Base-by-base conservation (phyloP, 108 stramenopile genomes). In the Seminavis robusta region DNA sequence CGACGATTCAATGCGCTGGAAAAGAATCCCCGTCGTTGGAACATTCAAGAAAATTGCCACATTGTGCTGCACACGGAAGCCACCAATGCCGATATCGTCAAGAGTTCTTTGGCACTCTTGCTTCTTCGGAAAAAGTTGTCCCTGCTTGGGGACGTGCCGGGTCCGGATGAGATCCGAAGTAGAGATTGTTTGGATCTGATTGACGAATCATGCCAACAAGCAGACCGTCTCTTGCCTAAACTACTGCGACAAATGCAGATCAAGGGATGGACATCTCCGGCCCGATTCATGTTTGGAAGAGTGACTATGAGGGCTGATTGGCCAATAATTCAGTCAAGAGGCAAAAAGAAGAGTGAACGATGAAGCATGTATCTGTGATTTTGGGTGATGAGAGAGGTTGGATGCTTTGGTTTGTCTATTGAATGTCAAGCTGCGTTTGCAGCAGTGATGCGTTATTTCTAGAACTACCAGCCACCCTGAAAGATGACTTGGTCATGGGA, bases 1-100 rank as follows among this genome's bases (percentile, higher is more conserved):
- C 45, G 31, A 43, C 27, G 47, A 8, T 36, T 25, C 23, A 29
- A 49, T 34, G 62, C 24, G 15, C 7, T 3, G 45, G 27, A 34
- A 29, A 28, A 47, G 56, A 51, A 19, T 23, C n/a, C 40, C 63
- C 29, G 20, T 60, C 17, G 48, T 25, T 13, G 63, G 72, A 8
- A 65, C 50, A 34, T 69, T 59, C 65, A 79, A 42, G 79, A 76
- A 40, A 59, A 85, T 49, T 90, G 84, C 67, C 84, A 90, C 44
- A 80, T 90, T 41, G 88, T 90, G 13, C 70, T 90, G n/a, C 84
- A 90, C 57, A 67, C 75, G 54, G 69, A 79, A 46, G 88, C 88
- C 2, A 81, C 75, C 20, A 90, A 86, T 52, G 41, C 75, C 7
- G 88, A 90, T 68, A 84, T 90, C 54, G 66, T 84, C 16, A 86